These are phyloP conservation scores for Parastagonospora nodorum DNA, from an alignment of 2,329 filamentous ascomycete genomes.

Conservation along the genomic window DNA sequence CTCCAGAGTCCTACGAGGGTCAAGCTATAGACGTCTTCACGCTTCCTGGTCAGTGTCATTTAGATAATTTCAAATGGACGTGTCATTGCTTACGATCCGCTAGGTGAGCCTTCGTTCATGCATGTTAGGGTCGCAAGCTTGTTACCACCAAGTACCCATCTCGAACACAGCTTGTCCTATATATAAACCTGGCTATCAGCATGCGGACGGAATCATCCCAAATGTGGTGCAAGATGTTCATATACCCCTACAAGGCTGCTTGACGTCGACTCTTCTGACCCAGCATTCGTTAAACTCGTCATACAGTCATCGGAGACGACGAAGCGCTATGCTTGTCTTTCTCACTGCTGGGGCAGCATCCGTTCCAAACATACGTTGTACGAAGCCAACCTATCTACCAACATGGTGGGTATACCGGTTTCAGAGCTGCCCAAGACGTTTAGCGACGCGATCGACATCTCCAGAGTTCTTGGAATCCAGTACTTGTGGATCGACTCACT, in stretches of 20 bases:
- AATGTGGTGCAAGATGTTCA: background rate
- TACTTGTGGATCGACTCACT: slow-evolving; percentile 14
- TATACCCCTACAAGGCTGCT: background rate
- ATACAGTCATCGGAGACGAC: background rate
- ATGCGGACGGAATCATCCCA: background rate
- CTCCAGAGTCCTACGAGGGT: background rate
- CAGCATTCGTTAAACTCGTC: background rate
- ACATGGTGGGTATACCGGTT: slow-evolving; percentile 2
- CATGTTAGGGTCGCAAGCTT: background rate
- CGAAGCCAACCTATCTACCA: background rate
- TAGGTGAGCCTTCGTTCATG: slow-evolving; percentile 1
- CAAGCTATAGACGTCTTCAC: background rate
- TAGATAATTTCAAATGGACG: too few relatives aligned
- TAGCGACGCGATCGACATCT: slow-evolving; percentile 7
- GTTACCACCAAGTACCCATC: background rate
- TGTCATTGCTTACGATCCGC: background rate
- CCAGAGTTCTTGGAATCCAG: background rate
- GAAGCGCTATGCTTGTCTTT: background rate
- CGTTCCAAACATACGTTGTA: background rate
- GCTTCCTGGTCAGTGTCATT: background rate
- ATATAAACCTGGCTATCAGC: background rate
- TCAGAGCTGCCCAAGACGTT: slow-evolving; percentile 12
- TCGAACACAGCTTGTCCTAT: background rate
- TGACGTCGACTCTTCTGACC: background rate
- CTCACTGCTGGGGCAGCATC: background rate